A percentile compares a stretch with the other conserved stretches of the same genome.
These are phyloP conservation scores for Mortierella sp. DNA, from an alignment of 371 early-diverging fungal species.

Conservation along the genomic window DNA sequence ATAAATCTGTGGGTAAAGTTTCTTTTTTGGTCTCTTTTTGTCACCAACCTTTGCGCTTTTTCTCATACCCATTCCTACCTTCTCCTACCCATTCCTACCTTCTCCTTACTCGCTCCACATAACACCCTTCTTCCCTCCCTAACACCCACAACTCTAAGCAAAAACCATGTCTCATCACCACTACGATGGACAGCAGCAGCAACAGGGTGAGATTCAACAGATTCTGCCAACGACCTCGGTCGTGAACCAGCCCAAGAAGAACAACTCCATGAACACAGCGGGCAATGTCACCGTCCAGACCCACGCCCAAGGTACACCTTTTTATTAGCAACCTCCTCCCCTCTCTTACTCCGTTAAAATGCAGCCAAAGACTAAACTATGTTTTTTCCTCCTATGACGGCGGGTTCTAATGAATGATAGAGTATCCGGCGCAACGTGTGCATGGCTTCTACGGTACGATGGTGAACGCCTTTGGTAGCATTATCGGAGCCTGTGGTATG, in stretches of 20 bases:
- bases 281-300: slow-evolving; percentile 33
- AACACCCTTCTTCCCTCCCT: neutral
- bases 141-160: neutral
- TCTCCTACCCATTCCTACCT: neutral
- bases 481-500: slow-evolving; percentile 62
- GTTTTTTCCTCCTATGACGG: neutral
- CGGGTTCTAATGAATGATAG: neutral
- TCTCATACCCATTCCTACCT: neutral
- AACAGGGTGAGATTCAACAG: neutral
- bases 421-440: slow-evolving; percentile 41
- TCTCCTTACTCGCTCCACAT: neutral
- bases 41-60: neutral
- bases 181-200: slow-evolving; percentile 8
- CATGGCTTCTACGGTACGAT: slow-evolving; percentile 59
- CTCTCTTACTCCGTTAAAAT: neutral
- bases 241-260: slow-evolving; percentile 41
- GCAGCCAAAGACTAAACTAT: neutral
- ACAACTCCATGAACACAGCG: slow-evolving; percentile 23
- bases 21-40: neutral
- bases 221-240: slow-evolving; percentile 3
- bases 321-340: neutral
- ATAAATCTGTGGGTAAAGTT: neutral
- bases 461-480: slow-evolving; percentile 64
- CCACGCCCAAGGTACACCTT: slow-evolving; percentile 25
- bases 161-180: slow-evolving; percentile 4